These are phyloP conservation scores for Mortierella alpina DNA, from an alignment of 192 early-diverging fungal genomes.

Conservation along the genomic window DNA sequence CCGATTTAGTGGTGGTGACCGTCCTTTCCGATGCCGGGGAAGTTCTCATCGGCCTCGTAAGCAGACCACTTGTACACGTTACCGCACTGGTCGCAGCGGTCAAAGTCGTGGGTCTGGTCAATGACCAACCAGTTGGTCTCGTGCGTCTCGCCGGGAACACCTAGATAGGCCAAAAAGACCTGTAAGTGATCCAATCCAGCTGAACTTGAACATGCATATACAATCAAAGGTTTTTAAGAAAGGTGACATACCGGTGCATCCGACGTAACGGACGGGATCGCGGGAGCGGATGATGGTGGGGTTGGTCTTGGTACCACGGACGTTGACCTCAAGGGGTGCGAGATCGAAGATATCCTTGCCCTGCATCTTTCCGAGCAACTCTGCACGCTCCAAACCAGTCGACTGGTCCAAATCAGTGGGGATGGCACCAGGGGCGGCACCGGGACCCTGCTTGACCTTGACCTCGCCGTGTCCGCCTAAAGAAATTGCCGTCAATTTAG, in stretches of 20 bases:
- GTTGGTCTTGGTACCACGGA: conserved; percentile 83
- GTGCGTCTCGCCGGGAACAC: conserved; percentile 94
- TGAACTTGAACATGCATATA: neutral
- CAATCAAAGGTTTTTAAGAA: conserved; percentile 6
- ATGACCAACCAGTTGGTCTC: conserved; percentile 92
- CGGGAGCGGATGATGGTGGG: conserved; percentile 88
- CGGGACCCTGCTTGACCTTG: conserved; percentile 66
- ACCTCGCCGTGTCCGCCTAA: conserved; percentile 51
- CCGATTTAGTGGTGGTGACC: conserved; percentile 48
- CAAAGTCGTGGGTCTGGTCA: conserved; percentile 78
- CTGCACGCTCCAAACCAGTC: conserved; percentile 91
- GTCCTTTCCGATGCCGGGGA: conserved; percentile 34
- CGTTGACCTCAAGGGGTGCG: conserved; percentile 77
- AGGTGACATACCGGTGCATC: conserved; percentile 85
- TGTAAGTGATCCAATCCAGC: neutral
- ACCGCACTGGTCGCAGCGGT: conserved; percentile 97
- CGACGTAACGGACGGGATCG: conserved; percentile 86
- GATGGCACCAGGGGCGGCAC: conserved; percentile 74
- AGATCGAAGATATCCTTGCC: conserved; percentile 93
- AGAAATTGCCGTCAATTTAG: no score
- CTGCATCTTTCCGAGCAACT: conserved; percentile 84
- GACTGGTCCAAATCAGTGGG: conserved; percentile 90
- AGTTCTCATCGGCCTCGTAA: conserved; percentile 54
- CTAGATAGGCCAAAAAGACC: conserved; percentile 54
- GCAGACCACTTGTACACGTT: conserved; percentile 70